Percentiles rank a stretch among this genome's conserved stretches.
Evolutionary conservation across 2,329 filamentous ascomycete genomes (phyloP).

Genomic region (Trichoderma simmonsii): DNA sequence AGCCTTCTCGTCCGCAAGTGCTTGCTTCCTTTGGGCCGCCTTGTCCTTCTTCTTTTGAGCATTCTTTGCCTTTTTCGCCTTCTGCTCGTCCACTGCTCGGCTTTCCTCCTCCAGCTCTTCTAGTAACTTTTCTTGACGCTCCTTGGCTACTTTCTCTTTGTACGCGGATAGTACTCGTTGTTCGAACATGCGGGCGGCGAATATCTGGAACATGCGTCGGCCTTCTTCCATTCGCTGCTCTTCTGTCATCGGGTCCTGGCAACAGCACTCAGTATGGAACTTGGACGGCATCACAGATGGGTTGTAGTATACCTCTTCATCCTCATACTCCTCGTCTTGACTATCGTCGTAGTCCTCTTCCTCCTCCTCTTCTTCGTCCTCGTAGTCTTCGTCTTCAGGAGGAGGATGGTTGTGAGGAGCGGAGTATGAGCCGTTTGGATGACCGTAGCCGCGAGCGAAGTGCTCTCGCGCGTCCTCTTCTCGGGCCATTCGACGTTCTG

Average conservation of each 20-base stretch:
- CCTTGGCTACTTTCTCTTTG: constrained; percentile 90
- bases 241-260: constrained; percentile 91
- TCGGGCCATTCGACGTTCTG: constrained; percentile 93
- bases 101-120: constrained; percentile 89
- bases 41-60: constrained; percentile 96
- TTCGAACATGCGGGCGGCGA: constrained; percentile 98
- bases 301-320: constrained; percentile 68
- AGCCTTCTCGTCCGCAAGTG: constrained; percentile 86
- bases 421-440: constrained; percentile 59
- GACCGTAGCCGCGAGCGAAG: constrained; percentile 57
- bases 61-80: constrained; percentile 90
- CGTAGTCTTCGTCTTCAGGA: constrained; percentile 72
- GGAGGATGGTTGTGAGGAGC: constrained; percentile 69
- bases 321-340: constrained; percentile 66
- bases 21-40: constrained; percentile 82
- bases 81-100: constrained; percentile 70
- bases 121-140: constrained; percentile 85
- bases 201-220: constrained; percentile 98
- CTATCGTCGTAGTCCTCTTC: constrained; percentile 61
- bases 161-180: constrained; percentile 96
- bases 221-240: constrained; percentile 99
- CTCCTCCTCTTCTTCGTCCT: constrained; percentile 64
- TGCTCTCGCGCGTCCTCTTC: constrained; percentile 77
- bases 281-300: constrained; percentile 39
- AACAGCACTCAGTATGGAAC: constrained; percentile 45